phyloP scores from a whole-genome alignment of 108 stramenopile genomes.

The Bacterosira constricta region DNA sequence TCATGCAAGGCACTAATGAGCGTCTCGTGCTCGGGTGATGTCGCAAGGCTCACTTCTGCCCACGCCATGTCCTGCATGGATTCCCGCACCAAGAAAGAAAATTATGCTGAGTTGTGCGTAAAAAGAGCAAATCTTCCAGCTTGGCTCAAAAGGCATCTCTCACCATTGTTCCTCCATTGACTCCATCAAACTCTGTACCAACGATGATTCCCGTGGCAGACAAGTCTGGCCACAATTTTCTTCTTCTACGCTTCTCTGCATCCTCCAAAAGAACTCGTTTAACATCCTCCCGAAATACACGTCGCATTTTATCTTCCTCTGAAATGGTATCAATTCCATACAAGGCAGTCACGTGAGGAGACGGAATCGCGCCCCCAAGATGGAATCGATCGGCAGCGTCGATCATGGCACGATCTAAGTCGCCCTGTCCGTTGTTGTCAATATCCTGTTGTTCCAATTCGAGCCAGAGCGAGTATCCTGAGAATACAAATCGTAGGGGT shows the following conservation, averaged over 20 bases:
- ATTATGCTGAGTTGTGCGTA: neutral
- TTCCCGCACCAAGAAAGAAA: neutral
- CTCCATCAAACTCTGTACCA: constrained; percentile 37
- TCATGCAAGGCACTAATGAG: constrained; percentile 22
- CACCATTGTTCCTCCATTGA: constrained; percentile 45
- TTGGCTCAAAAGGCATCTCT: neutral
- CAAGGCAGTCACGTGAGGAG: constrained; percentile 47
- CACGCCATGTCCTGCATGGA: constrained; percentile 42
- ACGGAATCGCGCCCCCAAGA: constrained; percentile 26
- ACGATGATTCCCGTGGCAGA: constrained; percentile 23
- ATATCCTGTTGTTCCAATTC: constrained; percentile 45
- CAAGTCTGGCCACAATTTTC: constrained; percentile 39
- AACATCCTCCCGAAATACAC: constrained; percentile 33
- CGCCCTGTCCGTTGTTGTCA: constrained; percentile 18
- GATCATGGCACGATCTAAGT: constrained; percentile 27
- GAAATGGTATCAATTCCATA: constrained; percentile 37
- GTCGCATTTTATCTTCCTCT: constrained; percentile 20
- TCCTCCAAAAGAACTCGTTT: constrained; percentile 2
- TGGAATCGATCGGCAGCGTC: constrained; percentile 30
- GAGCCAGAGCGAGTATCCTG: constrained; percentile 49
- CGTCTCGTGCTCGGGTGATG: constrained; percentile 38
- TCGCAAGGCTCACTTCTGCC: constrained; percentile 38
- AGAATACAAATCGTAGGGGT: constrained; percentile 41
- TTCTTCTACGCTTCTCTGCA: constrained; percentile 14
- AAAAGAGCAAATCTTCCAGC: too few relatives aligned